Conservation (phyloP, 23 red algal species). For the Gracilaria caudata region DNA sequence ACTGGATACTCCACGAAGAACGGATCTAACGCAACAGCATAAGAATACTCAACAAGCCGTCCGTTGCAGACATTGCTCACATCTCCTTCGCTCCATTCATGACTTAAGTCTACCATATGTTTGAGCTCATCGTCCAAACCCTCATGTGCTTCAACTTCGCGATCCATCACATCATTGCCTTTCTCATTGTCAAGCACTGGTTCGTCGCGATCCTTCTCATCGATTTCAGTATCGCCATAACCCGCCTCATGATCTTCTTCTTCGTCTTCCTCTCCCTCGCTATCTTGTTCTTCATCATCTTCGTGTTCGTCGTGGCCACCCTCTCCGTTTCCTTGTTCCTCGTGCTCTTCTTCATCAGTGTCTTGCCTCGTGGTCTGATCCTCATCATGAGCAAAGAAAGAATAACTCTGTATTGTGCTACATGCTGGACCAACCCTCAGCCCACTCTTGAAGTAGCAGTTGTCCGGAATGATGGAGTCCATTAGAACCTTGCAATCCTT, state of each 20-base stretch:
- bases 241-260: not conserved
- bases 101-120: slow-evolving; percentile 21
- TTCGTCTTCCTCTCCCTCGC: not conserved
- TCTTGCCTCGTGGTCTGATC: slow-evolving; percentile 29
- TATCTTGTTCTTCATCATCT: not conserved
- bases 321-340: not conserved
- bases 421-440: slow-evolving; percentile 46
- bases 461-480: slow-evolving; percentile 38
- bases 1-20: slow-evolving; percentile 24
- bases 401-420: slow-evolving; percentile 14
- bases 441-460: slow-evolving; percentile 42
- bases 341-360: slow-evolving; percentile 25
- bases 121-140: slow-evolving; percentile 14
- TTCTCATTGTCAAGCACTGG: slow-evolving; percentile 8
- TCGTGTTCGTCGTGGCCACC: not conserved
- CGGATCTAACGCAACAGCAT: slow-evolving; percentile 30
- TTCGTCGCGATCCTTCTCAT: not conserved
- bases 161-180: not conserved
- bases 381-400: slow-evolving; percentile 28
- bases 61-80: slow-evolving; percentile 29
- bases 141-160: not conserved
- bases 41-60: slow-evolving; percentile 33
- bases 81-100: slow-evolving; percentile 38
- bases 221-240: not conserved
- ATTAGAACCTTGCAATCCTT: slow-evolving; percentile 25